A percentile compares a stretch with the other conserved stretches of the same genome.
Evolutionary conservation across 225 moss, liverwort and hornwort genomes (phyloP).

Genomic region (Sphagnum contortum): DNA sequence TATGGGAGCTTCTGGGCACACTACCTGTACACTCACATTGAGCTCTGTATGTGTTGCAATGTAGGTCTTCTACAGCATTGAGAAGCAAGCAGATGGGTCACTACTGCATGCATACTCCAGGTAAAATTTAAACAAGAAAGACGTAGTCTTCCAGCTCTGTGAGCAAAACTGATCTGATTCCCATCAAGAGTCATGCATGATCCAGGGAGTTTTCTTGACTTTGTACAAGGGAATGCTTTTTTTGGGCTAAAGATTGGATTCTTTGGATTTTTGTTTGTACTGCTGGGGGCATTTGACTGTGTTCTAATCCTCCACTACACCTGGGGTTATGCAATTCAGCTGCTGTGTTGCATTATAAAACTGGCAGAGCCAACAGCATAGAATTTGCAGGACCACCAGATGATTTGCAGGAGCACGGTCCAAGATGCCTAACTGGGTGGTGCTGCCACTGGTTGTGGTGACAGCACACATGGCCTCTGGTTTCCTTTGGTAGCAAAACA

Average conservation of each 20-base stretch:
- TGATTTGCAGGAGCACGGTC: too few relatives aligned
- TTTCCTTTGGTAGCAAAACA: slow-evolving; percentile 60
- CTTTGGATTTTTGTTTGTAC: background rate
- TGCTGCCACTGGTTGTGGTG: slow-evolving; percentile 3
- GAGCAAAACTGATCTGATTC: background rate
- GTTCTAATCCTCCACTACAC: too few relatives aligned
- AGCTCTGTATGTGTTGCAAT: slow-evolving; percentile 8
- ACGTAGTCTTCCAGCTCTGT: background rate
- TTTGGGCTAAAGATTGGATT: too few relatives aligned
- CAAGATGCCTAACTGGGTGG: too few relatives aligned
- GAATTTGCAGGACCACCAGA: too few relatives aligned
- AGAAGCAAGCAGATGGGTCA: slow-evolving; percentile 54
- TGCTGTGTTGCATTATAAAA: too few relatives aligned
- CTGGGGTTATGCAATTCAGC: too few relatives aligned
- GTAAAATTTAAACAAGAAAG: slow-evolving; percentile 11
- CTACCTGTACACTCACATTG: too few relatives aligned
- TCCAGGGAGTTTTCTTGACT: background rate
- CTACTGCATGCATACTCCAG: slow-evolving; percentile 56
- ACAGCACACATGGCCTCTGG: slow-evolving; percentile 45
- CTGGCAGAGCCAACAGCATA: too few relatives aligned
- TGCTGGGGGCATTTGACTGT: background rate
- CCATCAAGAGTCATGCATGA: background rate
- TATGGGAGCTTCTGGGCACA: background rate
- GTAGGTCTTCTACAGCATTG: slow-evolving; percentile 47
- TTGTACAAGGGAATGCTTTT: background rate